Evolutionary conservation across 768 basidiomycete species (phyloP), one percentile per base, ranked within the genome.

Genomic region (Flagelloscypha sp.): DNA sequence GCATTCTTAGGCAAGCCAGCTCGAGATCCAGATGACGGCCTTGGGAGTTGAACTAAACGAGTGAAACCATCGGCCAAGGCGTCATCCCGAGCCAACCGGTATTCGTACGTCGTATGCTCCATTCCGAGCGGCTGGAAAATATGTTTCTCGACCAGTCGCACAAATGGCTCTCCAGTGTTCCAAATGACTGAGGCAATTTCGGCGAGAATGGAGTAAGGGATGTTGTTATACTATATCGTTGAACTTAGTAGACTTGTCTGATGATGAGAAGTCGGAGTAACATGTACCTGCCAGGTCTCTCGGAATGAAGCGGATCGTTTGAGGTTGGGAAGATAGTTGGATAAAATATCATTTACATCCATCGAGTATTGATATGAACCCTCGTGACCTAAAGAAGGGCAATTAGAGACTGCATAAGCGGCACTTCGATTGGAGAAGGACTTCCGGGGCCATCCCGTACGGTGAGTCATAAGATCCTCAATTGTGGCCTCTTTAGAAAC

Each of bases 151-250:
- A 48, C 45, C 27, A 44, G 48, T 3, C 19, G 34, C 12, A 39
- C 43, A 27, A 43, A 51, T 5, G 47, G 43, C 5, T 42, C 24
- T 16, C 37, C 37, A 21, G 20, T 17, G 25, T n/a, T n/a, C n/a
- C n/a, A n/a, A n/a, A 55, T 38, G 4, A 43, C 16, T 5, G 36
- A 34, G 3, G 52, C 55, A 13, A 56, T 41, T 21, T 45, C 46
- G 0, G 54, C 53, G 6, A 54, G 35, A 4, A 50, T 21, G 7
- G 47, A 44, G 40, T 55, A 56, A 48, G 53, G 50, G 29, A 42
- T 45, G 37, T 54, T 54, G 23, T 44, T 46, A 34, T 56, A 54
- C n/a, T n/a, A n/a, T n/a, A n/a, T n/a, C n/a, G n/a, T n/a, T n/a
- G n/a, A n/a, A n/a, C n/a, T n/a, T n/a, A n/a, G n/a, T n/a, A n/a